Conservation (phyloP, 306 rosid genomes). For the Lathyrus aphaca region DNA sequence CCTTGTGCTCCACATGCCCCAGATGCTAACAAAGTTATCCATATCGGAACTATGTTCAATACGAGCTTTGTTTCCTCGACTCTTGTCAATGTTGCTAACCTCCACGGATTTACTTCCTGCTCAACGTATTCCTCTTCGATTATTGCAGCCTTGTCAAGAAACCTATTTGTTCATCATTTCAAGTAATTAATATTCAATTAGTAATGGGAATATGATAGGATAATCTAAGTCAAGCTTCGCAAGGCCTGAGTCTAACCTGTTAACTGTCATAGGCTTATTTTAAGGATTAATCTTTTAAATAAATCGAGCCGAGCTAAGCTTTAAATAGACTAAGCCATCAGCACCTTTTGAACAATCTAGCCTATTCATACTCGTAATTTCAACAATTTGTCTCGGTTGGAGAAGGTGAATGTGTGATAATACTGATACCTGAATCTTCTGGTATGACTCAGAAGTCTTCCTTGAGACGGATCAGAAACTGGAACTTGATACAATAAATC, state of each 20-base stretch:
- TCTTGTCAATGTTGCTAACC: slow-evolving; percentile 50
- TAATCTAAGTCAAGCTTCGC: not conserved
- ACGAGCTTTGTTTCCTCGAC: slow-evolving; percentile 60
- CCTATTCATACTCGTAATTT: not conserved
- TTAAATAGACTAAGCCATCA: not conserved
- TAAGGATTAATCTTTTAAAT: not conserved
- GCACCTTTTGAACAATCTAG: not conserved
- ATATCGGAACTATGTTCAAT: slow-evolving; percentile 46
- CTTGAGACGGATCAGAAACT: slow-evolving; percentile 32
- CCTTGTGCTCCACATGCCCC: slow-evolving; percentile 44
- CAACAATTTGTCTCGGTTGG: not conserved
- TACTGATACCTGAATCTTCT: slow-evolving; percentile 39
- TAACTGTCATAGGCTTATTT: not conserved
- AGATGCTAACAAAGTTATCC: slow-evolving; percentile 43
- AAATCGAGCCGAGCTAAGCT: not conserved
- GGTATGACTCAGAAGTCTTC: slow-evolving; percentile 51
- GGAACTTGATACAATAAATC: slow-evolving; percentile 46
- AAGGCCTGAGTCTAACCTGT: not conserved
- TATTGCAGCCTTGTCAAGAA: slow-evolving; percentile 63
- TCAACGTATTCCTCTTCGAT: slow-evolving; percentile 44
- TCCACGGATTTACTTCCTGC: slow-evolving; percentile 50
- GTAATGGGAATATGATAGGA: not conserved
- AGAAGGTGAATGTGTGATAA: not conserved
- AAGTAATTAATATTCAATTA: not conserved
- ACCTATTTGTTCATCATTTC: slow-evolving; percentile 34